Percentiles rank a stretch among this genome's conserved stretches.
phyloP scores from a whole-genome alignment of 108 stramenopile species.

The Hondaea fermentalgiana region DNA sequence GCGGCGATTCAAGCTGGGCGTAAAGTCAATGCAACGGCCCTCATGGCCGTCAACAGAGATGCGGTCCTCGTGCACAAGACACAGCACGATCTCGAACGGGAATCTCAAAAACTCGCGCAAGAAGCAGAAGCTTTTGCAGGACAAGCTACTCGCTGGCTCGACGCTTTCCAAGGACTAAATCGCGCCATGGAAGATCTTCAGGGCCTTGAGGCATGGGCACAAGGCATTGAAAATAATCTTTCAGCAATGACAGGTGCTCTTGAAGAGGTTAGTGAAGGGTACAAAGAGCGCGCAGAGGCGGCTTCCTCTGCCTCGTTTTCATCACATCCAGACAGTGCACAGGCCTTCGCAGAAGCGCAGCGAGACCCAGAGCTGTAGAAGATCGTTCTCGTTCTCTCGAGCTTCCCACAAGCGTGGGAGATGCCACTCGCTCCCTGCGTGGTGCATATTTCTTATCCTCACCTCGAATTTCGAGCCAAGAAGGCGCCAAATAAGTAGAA shows the following conservation, averaged over 20 bases:
- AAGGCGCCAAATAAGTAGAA: too few relatives aligned
- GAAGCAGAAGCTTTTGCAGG: not conserved
- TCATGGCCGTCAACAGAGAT: not conserved
- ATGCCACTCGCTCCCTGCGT: too few relatives aligned
- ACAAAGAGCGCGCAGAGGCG: too few relatives aligned
- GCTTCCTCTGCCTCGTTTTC: too few relatives aligned
- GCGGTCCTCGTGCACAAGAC: not conserved
- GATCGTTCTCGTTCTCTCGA: too few relatives aligned
- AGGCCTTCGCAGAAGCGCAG: too few relatives aligned
- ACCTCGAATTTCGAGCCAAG: too few relatives aligned
- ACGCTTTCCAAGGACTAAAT: not conserved
- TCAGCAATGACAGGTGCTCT: not conserved
- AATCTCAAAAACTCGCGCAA: not conserved
- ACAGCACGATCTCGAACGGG: not conserved
- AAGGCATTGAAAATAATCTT: not conserved
- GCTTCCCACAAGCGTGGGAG: too few relatives aligned
- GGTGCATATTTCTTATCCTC: too few relatives aligned
- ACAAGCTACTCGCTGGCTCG: not conserved
- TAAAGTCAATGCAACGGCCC: not conserved
- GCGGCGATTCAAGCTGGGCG: not conserved
- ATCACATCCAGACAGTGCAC: too few relatives aligned
- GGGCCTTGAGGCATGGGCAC: not conserved
- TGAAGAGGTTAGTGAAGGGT: not conserved
- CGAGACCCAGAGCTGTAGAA: too few relatives aligned
- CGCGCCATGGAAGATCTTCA: not conserved